Evolutionary conservation across 148 eudicot genomes (phyloP), one percentile per base, ranked within the genome.

Genomic region (Arbutus unedo): DNA sequence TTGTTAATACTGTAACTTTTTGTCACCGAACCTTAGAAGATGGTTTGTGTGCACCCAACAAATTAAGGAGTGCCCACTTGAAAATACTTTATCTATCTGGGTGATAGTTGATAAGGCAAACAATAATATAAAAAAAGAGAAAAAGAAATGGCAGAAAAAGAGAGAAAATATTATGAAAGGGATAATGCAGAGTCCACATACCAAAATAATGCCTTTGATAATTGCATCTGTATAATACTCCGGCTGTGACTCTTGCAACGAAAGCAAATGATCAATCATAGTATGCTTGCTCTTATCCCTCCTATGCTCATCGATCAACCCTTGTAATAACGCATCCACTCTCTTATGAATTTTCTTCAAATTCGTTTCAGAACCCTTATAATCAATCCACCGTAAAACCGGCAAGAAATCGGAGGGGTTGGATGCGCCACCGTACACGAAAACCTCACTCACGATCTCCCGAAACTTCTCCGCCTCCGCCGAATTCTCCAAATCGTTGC

Each of bases 391-490:
- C 50, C 51, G 76, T 8, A 73, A 45, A 43, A 73, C 2, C 0
- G 76, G 76, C 21, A 73, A 16, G 51, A 43, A 73, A 45, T 73
- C 53, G 3, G 23, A 2, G 4, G 51, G 51, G 50, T 73, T 73
- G 0, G 50, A 43, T 2, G 49, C 51, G 0, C 76, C 76, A 1
- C 0, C 50, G 0, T 1, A 1, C 21, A 0, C 4, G 11, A 73
- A 2, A 7, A 5, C 14, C 76, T 73, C 8, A 6, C 11, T 18
- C 50, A 73, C 25, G 9, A 73, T 43, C 21, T 60, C 31, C 53
- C 50, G 10, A 47, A 79, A 60, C 68, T 44, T 50, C 53, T 47
- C 64, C 8, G 81, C 81, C 64, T 79, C 81, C 50, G 10, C 68
- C 8, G 6, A 41, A 41, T 57, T 19, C 51, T 41, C 49, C 70